Evolutionary conservation across 768 basidiomycete genomes (phyloP), one percentile per base, ranked within the genome.

Genomic region (Grammothele lineata): DNA sequence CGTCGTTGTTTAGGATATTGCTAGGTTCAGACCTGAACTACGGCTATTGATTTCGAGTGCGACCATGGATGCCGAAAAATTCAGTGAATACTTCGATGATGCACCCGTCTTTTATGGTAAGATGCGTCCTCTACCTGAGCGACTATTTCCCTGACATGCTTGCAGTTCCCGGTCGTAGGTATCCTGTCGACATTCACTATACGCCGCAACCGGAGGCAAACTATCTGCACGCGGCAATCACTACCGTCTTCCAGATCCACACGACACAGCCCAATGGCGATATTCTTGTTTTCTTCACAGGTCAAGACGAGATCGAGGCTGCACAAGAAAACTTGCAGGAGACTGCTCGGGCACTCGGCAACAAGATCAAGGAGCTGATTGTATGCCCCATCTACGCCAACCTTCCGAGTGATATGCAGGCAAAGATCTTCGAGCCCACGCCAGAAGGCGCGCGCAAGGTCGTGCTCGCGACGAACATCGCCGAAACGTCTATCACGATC

Each of bases 151-250:
- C 30, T 58, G 3, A 63, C 45, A n/a, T 53, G 9, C 40, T 32
- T n/a, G 35, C 55, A 95, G 93, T 99, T 35, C 96, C 96, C 53
- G 96, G 96, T 56, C 89, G 96, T 51, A 85, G 90, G 60, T 99
- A 91, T 66, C 92, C 96, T 12, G 96, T 99, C 50, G 96, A 98
- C 61, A 92, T 98, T 47, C 93, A 95, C 64, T 99, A 98, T 66
- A 99, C 96, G 9, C 94, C 95, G 18, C 96, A 98, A 65, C 96
- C 96, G 7, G 96, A 99, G 72, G 96, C 96, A 36, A 98, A 98
- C 65, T 99, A 98, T 62, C 82, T 98, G 19, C 94, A 98, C 62
- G 96, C 96, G 17, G 91, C 96, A 33, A 95, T 99, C 63, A 99
- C 96, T 1, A 99, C 96, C 9, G 84, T 98, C 23, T 96, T 99